Evolutionary conservation across 140 eudicot genomes (phyloP), one percentile per base, ranked within the genome.

Genomic region (Bidens hawaiensis): DNA sequence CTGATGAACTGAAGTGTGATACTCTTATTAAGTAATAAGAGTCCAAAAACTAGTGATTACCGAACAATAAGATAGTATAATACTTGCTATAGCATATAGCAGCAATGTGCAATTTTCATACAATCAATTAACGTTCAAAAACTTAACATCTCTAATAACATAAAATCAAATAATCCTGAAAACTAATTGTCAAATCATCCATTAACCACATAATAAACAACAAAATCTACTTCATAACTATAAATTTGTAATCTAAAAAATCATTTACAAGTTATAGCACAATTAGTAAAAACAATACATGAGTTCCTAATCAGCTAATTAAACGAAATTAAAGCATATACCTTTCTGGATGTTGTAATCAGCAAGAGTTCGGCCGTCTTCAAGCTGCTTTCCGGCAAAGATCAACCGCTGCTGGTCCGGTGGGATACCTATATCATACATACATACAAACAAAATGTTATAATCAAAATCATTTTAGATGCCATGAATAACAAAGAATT

Each of bases 331-430:
- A 58, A 4, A 41, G 7, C 0, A 4, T 38, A 31, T 11, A 76
- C 87, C 88, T 78, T 82, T 82, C 65, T 71, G 79, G 64, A 82
- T 78, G 76, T 75, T 72, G 68, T 78, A 82, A 30, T 82, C 84
- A 13, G 68, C 79, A 16, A 82, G 75, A n/a, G 79, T 75, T 0
- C 76, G 77, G 51, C 77, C 82, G 68, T 78, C 82, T 64, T 75
- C 84, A 12, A 82, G 81, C 67, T 82, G 75, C 60, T 75, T 82
- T 42, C 82, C 88, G 28, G 77, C 84, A 8, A 82, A 82, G 69
- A 78, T 71, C 68, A 82, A 27, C 2, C 84, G 76, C 56, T 78
- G 88, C 72, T 78, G 79, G 7, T 82, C 84, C 51, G 81, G 75
- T 0, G 82, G 79, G 19, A 75, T 76, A 9, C 80, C 82, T 80